These are phyloP conservation scores for Salvia splendens DNA, from an alignment of 257 asterid species.

Conservation along the genomic window DNA sequence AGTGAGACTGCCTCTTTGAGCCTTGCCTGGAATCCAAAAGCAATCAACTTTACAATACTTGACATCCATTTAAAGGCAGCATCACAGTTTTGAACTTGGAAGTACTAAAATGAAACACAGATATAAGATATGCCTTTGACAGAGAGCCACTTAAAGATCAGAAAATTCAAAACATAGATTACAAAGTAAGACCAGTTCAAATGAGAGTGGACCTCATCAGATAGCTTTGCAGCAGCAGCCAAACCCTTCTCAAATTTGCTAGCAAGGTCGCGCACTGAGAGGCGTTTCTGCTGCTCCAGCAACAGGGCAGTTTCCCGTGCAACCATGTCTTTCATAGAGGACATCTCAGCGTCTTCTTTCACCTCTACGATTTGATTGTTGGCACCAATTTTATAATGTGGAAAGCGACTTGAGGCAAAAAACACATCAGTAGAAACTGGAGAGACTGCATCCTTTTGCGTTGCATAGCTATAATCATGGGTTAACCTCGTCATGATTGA, in stretches of 20 bases:
- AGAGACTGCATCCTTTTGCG: slow-evolving; percentile 66
- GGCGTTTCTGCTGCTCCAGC: slow-evolving; percentile 83
- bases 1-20: slow-evolving; percentile 84
- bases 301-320: slow-evolving; percentile 72
- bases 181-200: slow-evolving; percentile 2
- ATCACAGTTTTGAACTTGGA: background rate
- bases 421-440: slow-evolving; percentile 81
- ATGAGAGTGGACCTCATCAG: slow-evolving; percentile 64
- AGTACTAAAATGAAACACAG: background rate
- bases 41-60: background rate
- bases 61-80: background rate
- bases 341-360: slow-evolving; percentile 55
- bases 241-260: slow-evolving; percentile 88
- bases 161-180: background rate
- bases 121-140: background rate
- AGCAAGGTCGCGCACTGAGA: slow-evolving; percentile 89
- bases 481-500: slow-evolving; percentile 66
- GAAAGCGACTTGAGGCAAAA: slow-evolving; percentile 71
- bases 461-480: slow-evolving; percentile 62
- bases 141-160: background rate
- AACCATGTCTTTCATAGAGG: slow-evolving; percentile 75
- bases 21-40: slow-evolving; percentile 57
- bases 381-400: slow-evolving; percentile 71
- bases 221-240: slow-evolving; percentile 87
- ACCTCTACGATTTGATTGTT: slow-evolving; percentile 77